Conservation (phyloP, 345 rosid species). For the Psidium friedrichsthalianum region DNA sequence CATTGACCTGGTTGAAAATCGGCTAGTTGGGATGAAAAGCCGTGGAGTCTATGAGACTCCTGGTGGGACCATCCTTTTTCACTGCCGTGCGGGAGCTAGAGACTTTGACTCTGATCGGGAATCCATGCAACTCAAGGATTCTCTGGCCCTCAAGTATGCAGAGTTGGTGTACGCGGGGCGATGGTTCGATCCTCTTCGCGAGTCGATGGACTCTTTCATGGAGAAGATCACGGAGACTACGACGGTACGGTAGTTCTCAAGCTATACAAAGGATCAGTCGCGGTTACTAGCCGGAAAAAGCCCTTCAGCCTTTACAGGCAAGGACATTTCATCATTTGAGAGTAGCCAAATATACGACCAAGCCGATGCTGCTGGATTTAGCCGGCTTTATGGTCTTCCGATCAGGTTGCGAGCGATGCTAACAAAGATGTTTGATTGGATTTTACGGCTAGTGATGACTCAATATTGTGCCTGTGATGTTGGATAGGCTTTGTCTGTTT, state of each 20-base stretch:
- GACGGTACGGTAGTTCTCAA: conserved; percentile 69
- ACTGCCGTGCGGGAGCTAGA: conserved; percentile 75
- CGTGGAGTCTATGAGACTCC: conserved; percentile 99
- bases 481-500: not conserved
- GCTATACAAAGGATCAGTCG: conserved; percentile 69
- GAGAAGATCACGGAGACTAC: conserved; percentile 68
- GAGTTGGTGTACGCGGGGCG: conserved; percentile 93
- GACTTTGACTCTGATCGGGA: conserved; percentile 72
- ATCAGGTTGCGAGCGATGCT: conserved; percentile 81
- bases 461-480: not conserved
- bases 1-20: conserved; percentile 85
- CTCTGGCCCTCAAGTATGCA: conserved; percentile 69
- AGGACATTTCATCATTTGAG: conserved; percentile 88
- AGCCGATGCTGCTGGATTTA: conserved; percentile 90
- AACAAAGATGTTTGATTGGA: conserved; percentile 27
- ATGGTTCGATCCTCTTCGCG: conserved; percentile 87
- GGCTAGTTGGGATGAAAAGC: conserved; percentile 91
- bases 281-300: conserved; percentile 54
- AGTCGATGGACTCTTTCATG: conserved; percentile 83
- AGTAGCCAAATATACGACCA: conserved; percentile 77
- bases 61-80: conserved; percentile 80
- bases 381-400: conserved; percentile 70
- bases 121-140: conserved; percentile 69
- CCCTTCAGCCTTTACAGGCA: conserved; percentile 73
- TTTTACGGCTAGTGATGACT: not conserved